Conservation (phyloP, 2,329 filamentous ascomycete species). For the Claviceps digitariae region DNA sequence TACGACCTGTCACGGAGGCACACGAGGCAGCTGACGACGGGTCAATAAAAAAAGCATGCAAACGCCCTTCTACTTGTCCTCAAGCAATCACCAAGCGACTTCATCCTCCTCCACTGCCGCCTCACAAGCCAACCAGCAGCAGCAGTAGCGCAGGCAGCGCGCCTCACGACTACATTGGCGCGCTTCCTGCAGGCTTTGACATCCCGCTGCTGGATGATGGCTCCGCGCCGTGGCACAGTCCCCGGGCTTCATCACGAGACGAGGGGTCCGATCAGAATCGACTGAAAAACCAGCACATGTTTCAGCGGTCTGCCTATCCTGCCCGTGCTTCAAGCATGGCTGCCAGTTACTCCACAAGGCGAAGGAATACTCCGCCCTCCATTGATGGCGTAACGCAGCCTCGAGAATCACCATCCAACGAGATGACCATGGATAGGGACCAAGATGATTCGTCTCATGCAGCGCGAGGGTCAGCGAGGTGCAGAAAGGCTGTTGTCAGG, state of each 20-base stretch:
- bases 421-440: conserved; percentile 4
- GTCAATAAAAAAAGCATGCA: not conserved
- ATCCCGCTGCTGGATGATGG: conserved; percentile 10
- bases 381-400: conserved; percentile 12
- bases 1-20: conserved; percentile 18
- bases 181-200: conserved; percentile 13
- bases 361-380: conserved; percentile 6
- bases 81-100: no score
- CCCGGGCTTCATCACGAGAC: conserved; percentile 1
- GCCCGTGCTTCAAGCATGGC: conserved; percentile 15
- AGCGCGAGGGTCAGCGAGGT: conserved; percentile 13
- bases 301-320: conserved; percentile 11
- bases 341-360: conserved; percentile 4
- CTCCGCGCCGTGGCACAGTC: conserved; percentile 7
- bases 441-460: conserved; percentile 8
- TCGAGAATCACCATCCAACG: not conserved
- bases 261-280: not conserved
- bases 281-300: not conserved
- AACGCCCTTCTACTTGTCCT: not conserved
- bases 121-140: conserved; percentile 8
- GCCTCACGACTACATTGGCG: conserved; percentile 11
- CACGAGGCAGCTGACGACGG: conserved; percentile 6
- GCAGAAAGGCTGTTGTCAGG: conserved; percentile 24
- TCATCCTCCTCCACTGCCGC: not conserved
- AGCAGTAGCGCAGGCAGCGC: conserved; percentile 9